Conservation (phyloP, 1,284 basidiomycete species). For the Ustilago trichophora region DNA sequence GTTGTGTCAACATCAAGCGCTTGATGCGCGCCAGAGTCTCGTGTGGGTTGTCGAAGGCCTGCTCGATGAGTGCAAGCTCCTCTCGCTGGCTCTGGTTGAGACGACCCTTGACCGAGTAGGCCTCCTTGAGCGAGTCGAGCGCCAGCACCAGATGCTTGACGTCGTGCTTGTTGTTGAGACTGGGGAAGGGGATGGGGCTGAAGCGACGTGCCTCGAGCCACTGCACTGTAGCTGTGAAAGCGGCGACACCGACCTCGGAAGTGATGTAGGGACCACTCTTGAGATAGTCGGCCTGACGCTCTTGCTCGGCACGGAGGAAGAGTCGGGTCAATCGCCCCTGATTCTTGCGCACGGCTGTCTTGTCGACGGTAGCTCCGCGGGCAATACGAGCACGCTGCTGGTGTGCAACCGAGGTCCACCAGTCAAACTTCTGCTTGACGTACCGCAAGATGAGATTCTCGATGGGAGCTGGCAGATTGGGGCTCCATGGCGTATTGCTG, state of each 20-base stretch:
- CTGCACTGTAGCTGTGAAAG: conserved; percentile 65
- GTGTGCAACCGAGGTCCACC: conserved; percentile 94
- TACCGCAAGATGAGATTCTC: conserved; percentile 99
- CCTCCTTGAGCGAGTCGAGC: conserved; percentile 65
- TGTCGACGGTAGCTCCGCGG: conserved; percentile 97
- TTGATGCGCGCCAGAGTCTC: conserved; percentile 66
- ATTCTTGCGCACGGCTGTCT: conserved; percentile 97
- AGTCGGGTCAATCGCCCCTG: conserved; percentile 84
- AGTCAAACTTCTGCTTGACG: conserved; percentile 99
- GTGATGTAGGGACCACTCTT: conserved; percentile 67
- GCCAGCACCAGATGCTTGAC: conserved; percentile 64
- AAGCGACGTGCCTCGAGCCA: conserved; percentile 66
- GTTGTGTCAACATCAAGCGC: conserved; percentile 65
- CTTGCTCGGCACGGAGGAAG: conserved; percentile 66
- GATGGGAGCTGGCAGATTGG: conserved; percentile 96
- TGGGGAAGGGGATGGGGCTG: conserved; percentile 66
- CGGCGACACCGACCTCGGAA: conserved; percentile 63
- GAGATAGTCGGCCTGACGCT: conserved; percentile 65
- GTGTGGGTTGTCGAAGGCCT: conserved; percentile 66
- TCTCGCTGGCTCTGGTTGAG: conserved; percentile 66
- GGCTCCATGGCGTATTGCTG: conserved; percentile 98
- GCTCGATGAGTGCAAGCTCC: conserved; percentile 65
- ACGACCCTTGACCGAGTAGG: conserved; percentile 65
- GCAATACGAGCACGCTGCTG: conserved; percentile 94
- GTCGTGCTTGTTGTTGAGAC: conserved; percentile 66